A percentile compares a stretch with the other conserved stretches of the same genome.
Conservation (phyloP, 2,329 filamentous ascomycete genomes). For the Neoarthrinium moseri region DNA sequence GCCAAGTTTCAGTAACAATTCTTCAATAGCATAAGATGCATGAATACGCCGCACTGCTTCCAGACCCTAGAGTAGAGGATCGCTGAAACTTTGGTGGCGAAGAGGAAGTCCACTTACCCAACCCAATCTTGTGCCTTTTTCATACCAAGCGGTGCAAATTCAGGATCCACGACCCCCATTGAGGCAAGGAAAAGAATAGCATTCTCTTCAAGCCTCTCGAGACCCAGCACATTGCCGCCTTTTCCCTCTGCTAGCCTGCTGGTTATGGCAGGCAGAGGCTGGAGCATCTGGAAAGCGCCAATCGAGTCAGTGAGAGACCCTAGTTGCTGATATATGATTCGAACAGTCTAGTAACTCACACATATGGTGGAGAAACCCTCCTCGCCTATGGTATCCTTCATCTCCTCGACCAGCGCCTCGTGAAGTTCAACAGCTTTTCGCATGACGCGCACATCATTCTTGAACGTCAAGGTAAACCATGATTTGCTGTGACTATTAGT, state of each 20-base stretch:
- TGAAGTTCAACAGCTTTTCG: conserved; percentile 11
- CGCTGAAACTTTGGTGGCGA: neutral
- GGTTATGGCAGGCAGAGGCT: neutral
- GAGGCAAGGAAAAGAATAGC: neutral
- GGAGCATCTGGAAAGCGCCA: neutral
- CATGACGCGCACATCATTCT: conserved; percentile 16
- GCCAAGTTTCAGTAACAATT: too few species aligned
- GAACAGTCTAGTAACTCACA: neutral
- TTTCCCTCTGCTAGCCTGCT: neutral
- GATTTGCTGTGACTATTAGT: conserved; percentile 7
- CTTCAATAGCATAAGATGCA: too few species aligned
- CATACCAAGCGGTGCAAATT: neutral
- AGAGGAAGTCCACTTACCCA: neutral
- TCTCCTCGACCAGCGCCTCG: conserved; percentile 10
- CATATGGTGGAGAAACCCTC: conserved; percentile 9
- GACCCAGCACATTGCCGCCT: conserved; percentile 3
- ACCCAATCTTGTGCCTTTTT: neutral
- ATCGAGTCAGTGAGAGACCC: neutral
- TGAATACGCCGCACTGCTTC: too few species aligned
- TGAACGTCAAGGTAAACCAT: conserved; percentile 18
- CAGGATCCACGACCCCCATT: neutral
- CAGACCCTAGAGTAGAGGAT: too few species aligned
- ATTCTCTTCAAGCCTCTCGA: conserved; percentile 1
- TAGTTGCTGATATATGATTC: neutral
- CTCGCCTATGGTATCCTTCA: conserved; percentile 12